phyloP scores from a whole-genome alignment of 805 yeast genomes.

The Wickerhamomyces mucosus region DNA sequence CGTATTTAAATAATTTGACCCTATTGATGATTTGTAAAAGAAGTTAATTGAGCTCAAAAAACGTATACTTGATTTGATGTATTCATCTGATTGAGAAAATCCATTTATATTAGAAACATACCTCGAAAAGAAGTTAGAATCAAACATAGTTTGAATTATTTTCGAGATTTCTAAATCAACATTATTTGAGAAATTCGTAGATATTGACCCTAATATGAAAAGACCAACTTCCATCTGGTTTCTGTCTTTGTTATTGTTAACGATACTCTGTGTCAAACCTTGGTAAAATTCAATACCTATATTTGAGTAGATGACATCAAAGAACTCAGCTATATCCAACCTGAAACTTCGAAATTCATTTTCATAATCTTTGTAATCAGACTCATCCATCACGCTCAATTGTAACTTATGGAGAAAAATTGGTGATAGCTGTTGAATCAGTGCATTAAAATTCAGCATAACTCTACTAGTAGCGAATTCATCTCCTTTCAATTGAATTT shows the following conservation, averaged over 20 bases:
- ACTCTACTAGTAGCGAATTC: slow-evolving; percentile 21
- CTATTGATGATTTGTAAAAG: slow-evolving; percentile 41
- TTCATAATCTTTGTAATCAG: slow-evolving; percentile 22
- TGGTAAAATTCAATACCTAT: slow-evolving; percentile 44
- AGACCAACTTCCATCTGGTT: slow-evolving; percentile 52
- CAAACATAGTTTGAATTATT: slow-evolving; percentile 19
- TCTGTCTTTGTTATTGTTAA: slow-evolving; percentile 20
- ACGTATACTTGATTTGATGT: slow-evolving; percentile 41
- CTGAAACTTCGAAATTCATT: slow-evolving; percentile 61
- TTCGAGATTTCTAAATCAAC: slow-evolving; percentile 15
- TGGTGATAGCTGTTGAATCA: slow-evolving; percentile 44
- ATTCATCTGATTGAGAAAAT: slow-evolving; percentile 6
- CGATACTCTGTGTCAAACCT: slow-evolving; percentile 27
- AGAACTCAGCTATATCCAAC: slow-evolving; percentile 65
- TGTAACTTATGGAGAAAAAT: slow-evolving; percentile 66
- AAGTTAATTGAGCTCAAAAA: slow-evolving; percentile 52
- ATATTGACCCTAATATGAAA: slow-evolving; percentile 45
- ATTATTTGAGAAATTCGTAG: slow-evolving; percentile 37
- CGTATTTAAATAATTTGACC: slow-evolving; percentile 33
- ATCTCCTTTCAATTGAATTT: slow-evolving; percentile 24
- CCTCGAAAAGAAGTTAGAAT: slow-evolving; percentile 20
- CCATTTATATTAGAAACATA: slow-evolving; percentile 11
- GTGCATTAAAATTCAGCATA: slow-evolving; percentile 23
- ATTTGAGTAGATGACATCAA: slow-evolving; percentile 61
- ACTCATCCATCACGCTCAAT: slow-evolving; percentile 27